Evolutionary conservation across 192 early-diverging fungal species (phyloP).

Genomic region (Linnemannia schmuckeri): DNA sequence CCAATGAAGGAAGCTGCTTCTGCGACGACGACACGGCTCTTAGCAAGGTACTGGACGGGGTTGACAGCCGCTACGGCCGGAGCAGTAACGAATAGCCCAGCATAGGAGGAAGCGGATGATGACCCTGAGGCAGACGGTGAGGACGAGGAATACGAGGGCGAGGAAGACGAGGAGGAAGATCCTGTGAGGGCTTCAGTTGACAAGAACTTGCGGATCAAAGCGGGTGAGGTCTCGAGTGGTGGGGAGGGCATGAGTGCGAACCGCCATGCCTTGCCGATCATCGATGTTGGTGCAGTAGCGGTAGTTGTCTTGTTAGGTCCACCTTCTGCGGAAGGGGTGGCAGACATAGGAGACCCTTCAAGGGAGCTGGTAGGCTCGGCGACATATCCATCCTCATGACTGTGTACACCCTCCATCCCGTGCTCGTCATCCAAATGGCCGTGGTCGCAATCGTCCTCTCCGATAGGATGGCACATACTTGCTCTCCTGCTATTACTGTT

Average conservation of each 20-base stretch:
- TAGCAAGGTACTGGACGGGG: background rate
- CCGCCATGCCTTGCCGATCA: background rate
- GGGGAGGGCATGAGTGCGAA: background rate
- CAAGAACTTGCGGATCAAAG: constrained; percentile 17
- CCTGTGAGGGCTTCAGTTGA: background rate
- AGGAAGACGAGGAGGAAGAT: background rate
- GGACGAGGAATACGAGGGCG: background rate
- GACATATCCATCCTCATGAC: background rate
- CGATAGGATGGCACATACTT: background rate
- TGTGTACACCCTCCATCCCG: background rate
- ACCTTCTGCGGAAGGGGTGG: background rate
- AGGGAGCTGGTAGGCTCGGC: background rate
- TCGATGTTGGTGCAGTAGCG: background rate
- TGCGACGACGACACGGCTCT: background rate
- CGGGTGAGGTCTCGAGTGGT: background rate
- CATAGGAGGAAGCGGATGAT: background rate
- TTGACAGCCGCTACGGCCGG: background rate
- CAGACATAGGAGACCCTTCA: background rate
- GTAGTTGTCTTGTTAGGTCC: background rate
- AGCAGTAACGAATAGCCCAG: background rate
- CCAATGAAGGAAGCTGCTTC: background rate
- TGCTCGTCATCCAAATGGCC: background rate
- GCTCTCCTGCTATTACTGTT: background rate
- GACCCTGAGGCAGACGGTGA: background rate
- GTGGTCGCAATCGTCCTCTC: background rate